These are phyloP conservation scores for Omphalotus guepiniiformis DNA, from an alignment of 768 basidiomycete genomes.

Conservation along the genomic window DNA sequence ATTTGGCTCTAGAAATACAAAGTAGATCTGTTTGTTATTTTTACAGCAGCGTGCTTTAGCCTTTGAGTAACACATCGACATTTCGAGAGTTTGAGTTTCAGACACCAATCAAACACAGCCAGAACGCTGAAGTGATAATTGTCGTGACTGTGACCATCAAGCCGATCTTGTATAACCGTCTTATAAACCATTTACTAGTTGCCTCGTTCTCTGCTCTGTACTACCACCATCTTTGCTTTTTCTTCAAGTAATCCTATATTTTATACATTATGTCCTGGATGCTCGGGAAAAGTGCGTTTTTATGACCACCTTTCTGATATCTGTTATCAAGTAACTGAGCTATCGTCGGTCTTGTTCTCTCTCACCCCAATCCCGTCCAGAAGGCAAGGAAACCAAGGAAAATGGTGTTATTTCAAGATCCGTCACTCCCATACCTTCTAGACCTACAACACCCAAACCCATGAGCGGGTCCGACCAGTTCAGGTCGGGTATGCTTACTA, in stretches of 20 bases:
- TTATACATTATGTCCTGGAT: slow-evolving; percentile 53
- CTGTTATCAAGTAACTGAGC: no score
- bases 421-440: slow-evolving; percentile 75
- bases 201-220: slow-evolving; percentile 20
- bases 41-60: no score
- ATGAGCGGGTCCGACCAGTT: slow-evolving; percentile 56
- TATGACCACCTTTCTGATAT: no score
- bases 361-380: slow-evolving; percentile 27
- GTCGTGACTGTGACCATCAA: no score
- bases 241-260: no score
- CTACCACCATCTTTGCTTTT: slow-evolving; percentile 14
- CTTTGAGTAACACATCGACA: no score
- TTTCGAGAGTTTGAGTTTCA: no score
- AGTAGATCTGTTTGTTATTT: no score
- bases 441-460: slow-evolving; percentile 73
- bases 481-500: slow-evolving; percentile 88
- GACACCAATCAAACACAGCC: no score
- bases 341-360: neutral
- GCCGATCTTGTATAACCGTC: slow-evolving; percentile 16
- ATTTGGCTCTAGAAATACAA: no score
- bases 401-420: slow-evolving; percentile 74
- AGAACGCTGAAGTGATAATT: no score
- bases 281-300: slow-evolving; percentile 33
- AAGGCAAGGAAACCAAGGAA: slow-evolving; percentile 67
- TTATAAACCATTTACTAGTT: slow-evolving; percentile 26